Percentiles rank a stretch among this genome's conserved stretches.
Evolutionary conservation across 345 rosid species (phyloP).

Genomic region (Salix viminalis): DNA sequence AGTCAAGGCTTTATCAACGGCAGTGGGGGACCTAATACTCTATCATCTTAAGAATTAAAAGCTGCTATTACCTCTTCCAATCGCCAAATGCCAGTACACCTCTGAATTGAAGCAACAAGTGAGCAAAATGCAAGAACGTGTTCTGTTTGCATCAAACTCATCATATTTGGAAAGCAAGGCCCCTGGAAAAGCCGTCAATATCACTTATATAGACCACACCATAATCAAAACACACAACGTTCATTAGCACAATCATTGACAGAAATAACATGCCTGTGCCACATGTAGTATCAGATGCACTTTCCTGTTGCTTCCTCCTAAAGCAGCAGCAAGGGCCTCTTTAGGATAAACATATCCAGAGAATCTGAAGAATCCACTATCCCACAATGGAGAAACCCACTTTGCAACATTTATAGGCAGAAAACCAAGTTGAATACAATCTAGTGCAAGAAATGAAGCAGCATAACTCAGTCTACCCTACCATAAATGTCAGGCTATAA

Average conservation of each 20-base stretch:
- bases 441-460: conserved; percentile 33
- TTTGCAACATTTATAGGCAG: conserved; percentile 69
- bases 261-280: conserved; percentile 52
- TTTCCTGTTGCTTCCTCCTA: conserved; percentile 59
- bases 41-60: too few relatives aligned
- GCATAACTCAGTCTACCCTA: conserved; percentile 13
- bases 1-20: not conserved
- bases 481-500: not conserved
- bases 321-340: conserved; percentile 74
- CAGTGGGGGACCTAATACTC: not conserved
- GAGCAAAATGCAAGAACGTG: conserved; percentile 51
- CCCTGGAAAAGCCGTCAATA: conserved; percentile 53
- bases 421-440: conserved; percentile 75
- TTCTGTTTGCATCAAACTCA: conserved; percentile 43
- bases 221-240: conserved; percentile 6
- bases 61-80: conserved; percentile 59
- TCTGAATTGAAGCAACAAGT: conserved; percentile 67
- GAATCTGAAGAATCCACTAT: conserved; percentile 61
- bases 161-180: conserved; percentile 44
- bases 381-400: conserved; percentile 97
- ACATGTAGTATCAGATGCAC: conserved; percentile 65
- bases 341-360: conserved; percentile 64
- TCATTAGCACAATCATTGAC: not conserved
- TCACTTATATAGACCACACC: conserved; percentile 11
- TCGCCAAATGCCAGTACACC: conserved; percentile 81